phyloP scores from a whole-genome alignment of 2,329 filamentous ascomycete genomes.

The Sporothrix brasiliensis region DNA sequence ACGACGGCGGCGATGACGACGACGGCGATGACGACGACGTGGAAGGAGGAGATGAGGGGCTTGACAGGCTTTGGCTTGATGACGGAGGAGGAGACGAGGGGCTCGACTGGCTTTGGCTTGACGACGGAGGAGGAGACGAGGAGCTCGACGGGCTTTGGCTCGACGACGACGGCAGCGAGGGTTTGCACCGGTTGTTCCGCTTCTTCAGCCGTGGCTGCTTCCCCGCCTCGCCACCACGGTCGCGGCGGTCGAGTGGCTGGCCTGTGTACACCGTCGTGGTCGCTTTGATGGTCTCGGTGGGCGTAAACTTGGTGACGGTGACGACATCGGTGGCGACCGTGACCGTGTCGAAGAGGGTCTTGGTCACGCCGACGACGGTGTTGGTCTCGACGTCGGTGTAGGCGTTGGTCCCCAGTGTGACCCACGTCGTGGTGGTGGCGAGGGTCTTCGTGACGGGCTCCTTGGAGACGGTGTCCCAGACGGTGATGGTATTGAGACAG shows the following conservation, averaged over 20 bases:
- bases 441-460: conserved; percentile 21
- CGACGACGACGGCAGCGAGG: not conserved
- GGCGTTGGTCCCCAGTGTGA: not conserved
- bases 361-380: conserved; percentile 20
- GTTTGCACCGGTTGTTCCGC: conserved; percentile 15
- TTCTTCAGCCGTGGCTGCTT: not conserved
- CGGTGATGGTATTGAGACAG: not conserved
- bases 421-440: not conserved
- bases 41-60: not conserved
- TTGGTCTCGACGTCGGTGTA: not conserved
- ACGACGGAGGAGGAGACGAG: not conserved
- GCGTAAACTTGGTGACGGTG: not conserved
- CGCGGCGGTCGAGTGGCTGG: conserved; percentile 10
- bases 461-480: not conserved
- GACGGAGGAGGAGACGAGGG: not conserved
- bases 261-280: conserved; percentile 9
- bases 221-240: not conserved
- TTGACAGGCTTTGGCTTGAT: not conserved
- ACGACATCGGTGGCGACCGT: conserved; percentile 8
- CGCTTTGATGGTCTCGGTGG: not conserved
- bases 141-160: not conserved
- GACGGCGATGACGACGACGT: not conserved
- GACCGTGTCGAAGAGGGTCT: not conserved
- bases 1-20: not conserved
- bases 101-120: not conserved